Evolutionary conservation across 1,284 basidiomycete species (phyloP), one percentile per base, ranked within the genome.

Genomic region (Boletus sp.): DNA sequence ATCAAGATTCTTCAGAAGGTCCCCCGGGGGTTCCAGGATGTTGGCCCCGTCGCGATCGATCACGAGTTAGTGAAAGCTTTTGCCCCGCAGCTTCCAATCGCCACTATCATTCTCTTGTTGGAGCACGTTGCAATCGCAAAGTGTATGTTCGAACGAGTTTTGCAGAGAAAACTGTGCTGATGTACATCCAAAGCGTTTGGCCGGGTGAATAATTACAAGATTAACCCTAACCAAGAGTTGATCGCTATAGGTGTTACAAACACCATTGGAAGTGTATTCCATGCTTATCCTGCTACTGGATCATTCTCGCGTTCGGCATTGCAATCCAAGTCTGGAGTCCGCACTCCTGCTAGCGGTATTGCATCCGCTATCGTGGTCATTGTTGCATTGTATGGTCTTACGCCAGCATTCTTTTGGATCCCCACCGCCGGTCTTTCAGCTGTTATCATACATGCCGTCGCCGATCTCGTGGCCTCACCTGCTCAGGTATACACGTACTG

Each of bases 211-310:
- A 87, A 88, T 30, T 99, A 99, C 78, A 97, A 93, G 69, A 98
- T 99, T 69, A 86, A 97, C 64, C 94, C 95, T 14, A 94, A 94
- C 71, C 95, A 98, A 69, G 95, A 98, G 68, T 78, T 98, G 44
- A 88, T 98, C 59, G 95, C 96, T 34, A 98, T 99, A 56, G 95
- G 96, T 35, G 93, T 98, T n/a, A 85, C 92, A 9, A 95, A 94
- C 66, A 86, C 86, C 0, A 63, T 94, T 53, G 91, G 92, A 13
- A 86, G 88, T 8, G 74, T 86, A 56, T 96, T 97, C 68, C 80
- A 82, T 49, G 95, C 92, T 2, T 99, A 97, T 69, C 94, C 95
- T 8, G 92, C 94, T 0, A 99, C 96, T 8, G 96, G 95, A 13
- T 98, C 94, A 0, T 99, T 99, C 79, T 97, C 94, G 33, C 91